Base-by-base conservation (phyloP, 441 rosid species). In the Pelargonium citronellum region DNA sequence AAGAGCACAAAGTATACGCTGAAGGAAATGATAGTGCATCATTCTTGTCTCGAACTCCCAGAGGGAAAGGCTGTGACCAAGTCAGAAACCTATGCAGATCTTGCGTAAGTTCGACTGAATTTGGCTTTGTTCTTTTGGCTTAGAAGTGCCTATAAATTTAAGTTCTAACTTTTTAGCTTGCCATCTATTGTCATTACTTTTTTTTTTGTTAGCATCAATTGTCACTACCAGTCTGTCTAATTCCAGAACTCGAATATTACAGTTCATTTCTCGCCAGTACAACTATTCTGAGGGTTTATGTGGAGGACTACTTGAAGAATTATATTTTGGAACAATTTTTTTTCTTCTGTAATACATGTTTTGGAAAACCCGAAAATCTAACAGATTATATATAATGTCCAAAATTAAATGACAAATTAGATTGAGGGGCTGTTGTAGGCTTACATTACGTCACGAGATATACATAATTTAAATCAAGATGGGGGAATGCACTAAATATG, bases 1-100 rank as follows among this genome's bases (percentile, higher is more conserved):
- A 92, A 90, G 79, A 92, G 93, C 82, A 91, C 93, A 10, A 92
- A 92, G 79, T 87, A 90, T 64, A 89, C 96, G 0, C 73, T 92
- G 66, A 89, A 83, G 82, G 95, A 92, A 78, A 87, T 91, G 81
- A 87, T 91, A 71, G 79, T 82, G 71, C 95, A 89, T 77, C 83
- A 89, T 82, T 87, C 98, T 72, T 89, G 80, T 82, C 94, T 91
- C 66, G 96, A 92, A 78, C 75, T 83, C 19, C 75, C 86, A 1
- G 98, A 91, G 73, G 97, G 97, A 53, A 92, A 86, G 82, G 82
- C 85, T 69, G 78, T 87, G 68, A 86, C 75, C 84, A 92, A 85
- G 74, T 87, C 95, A 63, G 87, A 87, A 73, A 90, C 73, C 67
- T 70, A 90, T 81, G 90, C 84, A 66, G 89, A 87, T 78, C 62